Evolutionary conservation across 352 stramenopile genomes (phyloP).

Genomic region (Globisporangium alternatum): DNA sequence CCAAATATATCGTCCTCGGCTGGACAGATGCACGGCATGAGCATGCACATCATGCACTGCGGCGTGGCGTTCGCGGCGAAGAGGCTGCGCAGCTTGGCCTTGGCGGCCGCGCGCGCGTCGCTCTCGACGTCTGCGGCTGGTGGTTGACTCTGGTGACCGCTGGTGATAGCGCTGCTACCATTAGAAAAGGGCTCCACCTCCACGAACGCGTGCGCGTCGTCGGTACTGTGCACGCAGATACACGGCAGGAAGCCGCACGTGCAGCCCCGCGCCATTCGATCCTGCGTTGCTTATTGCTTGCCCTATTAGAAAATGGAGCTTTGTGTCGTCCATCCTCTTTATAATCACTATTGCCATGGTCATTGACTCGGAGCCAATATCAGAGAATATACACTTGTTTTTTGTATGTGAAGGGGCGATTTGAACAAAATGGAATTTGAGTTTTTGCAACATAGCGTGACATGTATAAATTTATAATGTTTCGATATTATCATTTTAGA

Average conservation of each 20-base stretch:
- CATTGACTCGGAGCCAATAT: too few species aligned
- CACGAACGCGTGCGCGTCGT: slow-evolving; percentile 19
- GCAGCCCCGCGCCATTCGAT: slow-evolving; percentile 28
- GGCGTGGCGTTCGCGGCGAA: slow-evolving; percentile 53
- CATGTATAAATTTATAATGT: too few species aligned
- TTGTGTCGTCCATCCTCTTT: too few species aligned
- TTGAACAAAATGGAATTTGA: too few species aligned
- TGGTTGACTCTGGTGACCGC: neutral
- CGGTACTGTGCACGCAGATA: slow-evolving; percentile 52
- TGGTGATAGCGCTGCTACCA: neutral
- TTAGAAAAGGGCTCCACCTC: neutral
- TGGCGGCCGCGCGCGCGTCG: slow-evolving; percentile 12
- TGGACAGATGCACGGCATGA: slow-evolving; percentile 78
- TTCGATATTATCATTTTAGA: too few species aligned
- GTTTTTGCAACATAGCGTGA: too few species aligned
- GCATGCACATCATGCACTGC: slow-evolving; percentile 70
- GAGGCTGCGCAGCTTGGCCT: slow-evolving; percentile 47
- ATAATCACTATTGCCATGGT: too few species aligned
- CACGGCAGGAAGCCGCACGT: slow-evolving; percentile 68
- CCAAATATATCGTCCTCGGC: slow-evolving; percentile 36
- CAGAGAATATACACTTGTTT: too few species aligned
- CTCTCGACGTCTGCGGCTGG: neutral
- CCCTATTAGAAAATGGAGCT: neutral
- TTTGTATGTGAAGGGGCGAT: too few species aligned
- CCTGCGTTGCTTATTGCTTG: neutral